Conservation (phyloP, 2,329 filamentous ascomycete genomes). For the Calonectria henricotiae region DNA sequence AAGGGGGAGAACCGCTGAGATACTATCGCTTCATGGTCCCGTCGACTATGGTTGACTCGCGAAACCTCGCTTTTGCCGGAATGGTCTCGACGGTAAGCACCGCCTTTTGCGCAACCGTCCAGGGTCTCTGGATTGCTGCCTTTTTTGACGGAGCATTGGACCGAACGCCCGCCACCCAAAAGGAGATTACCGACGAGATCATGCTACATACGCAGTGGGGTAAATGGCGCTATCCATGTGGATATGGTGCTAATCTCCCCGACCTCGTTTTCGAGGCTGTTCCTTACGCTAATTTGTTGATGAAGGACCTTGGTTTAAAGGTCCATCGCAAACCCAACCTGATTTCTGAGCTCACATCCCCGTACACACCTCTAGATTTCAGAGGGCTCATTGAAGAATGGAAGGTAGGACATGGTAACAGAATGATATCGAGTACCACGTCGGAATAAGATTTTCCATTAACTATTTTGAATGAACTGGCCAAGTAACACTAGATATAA, state of each 20-base stretch:
- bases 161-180: constrained; percentile 55
- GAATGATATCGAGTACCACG: no score
- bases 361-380: constrained; percentile 50
- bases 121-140: constrained; percentile 72
- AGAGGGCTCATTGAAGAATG: constrained; percentile 53
- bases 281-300: constrained; percentile 71
- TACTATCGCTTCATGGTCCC: constrained; percentile 54
- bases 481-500: no score
- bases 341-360: constrained; percentile 40
- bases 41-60: constrained; percentile 32
- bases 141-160: constrained; percentile 70
- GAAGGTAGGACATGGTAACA: constrained; percentile 27
- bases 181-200: constrained; percentile 67
- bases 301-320: constrained; percentile 76
- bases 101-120: constrained; percentile 55
- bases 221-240: constrained; percentile 78
- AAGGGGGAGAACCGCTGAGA: constrained; percentile 45
- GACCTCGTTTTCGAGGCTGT: constrained; percentile 85
- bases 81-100: constrained; percentile 56
- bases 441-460: no score
- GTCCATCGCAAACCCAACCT: constrained; percentile 41
- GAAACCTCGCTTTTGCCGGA: constrained; percentile 57
- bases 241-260: constrained; percentile 74
- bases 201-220: constrained; percentile 79
- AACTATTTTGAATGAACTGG: no score